phyloP scores from a whole-genome alignment of 2,329 filamentous ascomycete species.

The Colletotrichum eremochloae region DNA sequence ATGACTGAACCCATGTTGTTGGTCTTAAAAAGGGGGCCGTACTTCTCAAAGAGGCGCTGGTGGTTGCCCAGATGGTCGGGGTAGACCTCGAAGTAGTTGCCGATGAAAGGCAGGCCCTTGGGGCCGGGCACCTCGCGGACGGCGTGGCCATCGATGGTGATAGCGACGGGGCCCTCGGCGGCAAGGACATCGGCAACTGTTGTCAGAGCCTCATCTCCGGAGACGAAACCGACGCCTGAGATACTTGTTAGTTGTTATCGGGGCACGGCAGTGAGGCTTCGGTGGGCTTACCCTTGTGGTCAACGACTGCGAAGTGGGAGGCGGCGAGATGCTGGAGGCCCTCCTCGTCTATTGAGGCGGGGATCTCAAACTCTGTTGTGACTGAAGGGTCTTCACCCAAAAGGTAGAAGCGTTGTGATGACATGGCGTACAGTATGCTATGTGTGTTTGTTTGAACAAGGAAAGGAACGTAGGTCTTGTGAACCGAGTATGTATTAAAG shows the following conservation, averaged over 20 bases:
- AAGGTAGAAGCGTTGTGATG: slow-evolving; percentile 57
- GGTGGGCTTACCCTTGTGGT: slow-evolving; percentile 52
- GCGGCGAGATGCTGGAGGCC: slow-evolving; percentile 56
- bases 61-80: slow-evolving; percentile 71
- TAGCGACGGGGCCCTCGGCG: slow-evolving; percentile 51
- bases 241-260: neutral
- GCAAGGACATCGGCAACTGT: slow-evolving; percentile 53
- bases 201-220: slow-evolving; percentile 49
- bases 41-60: slow-evolving; percentile 65
- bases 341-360: slow-evolving; percentile 52
- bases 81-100: slow-evolving; percentile 67
- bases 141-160: slow-evolving; percentile 63
- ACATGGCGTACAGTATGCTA: slow-evolving; percentile 47
- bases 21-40: slow-evolving; percentile 66
- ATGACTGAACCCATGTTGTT: slow-evolving; percentile 63
- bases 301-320: slow-evolving; percentile 59
- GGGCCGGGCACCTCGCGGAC: slow-evolving; percentile 66
- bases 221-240: slow-evolving; percentile 55
- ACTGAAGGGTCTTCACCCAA: slow-evolving; percentile 55
- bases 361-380: slow-evolving; percentile 54
- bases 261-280: neutral
- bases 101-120: slow-evolving; percentile 61
- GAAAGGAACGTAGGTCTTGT: neutral
- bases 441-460: neutral
- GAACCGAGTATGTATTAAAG: neutral